A percentile compares a stretch with the other conserved stretches of the same genome.
Evolutionary conservation across 371 early-diverging fungal species (phyloP).

Genomic region (Rhizopus sp.): DNA sequence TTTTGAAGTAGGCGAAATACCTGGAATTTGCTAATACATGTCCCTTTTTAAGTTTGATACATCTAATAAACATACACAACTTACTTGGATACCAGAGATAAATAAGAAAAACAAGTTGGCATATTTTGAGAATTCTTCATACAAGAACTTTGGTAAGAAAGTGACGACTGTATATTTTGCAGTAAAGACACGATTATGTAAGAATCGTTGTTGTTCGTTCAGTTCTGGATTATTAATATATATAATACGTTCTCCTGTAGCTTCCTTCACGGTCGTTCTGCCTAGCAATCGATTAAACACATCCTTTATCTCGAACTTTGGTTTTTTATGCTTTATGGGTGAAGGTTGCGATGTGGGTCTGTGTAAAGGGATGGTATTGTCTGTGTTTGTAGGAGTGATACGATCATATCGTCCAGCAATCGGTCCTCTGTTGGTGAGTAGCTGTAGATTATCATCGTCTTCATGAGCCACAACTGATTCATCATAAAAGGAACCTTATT

Average conservation of each 20-base stretch:
- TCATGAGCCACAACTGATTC: slow-evolving; percentile 36
- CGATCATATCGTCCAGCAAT: slow-evolving; percentile 38
- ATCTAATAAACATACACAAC: slow-evolving; percentile 14
- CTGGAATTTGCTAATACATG: slow-evolving; percentile 75
- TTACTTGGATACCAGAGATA: slow-evolving; percentile 84
- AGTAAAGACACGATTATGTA: slow-evolving; percentile 85
- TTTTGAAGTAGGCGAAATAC: slow-evolving; percentile 82
- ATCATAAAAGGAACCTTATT: slow-evolving; percentile 45
- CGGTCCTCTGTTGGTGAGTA: slow-evolving; percentile 39
- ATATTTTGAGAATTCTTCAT: slow-evolving; percentile 93
- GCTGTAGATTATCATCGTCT: slow-evolving; percentile 51
- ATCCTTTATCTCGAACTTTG: slow-evolving; percentile 17
- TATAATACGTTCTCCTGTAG: slow-evolving; percentile 68
- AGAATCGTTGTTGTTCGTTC: slow-evolving; percentile 75
- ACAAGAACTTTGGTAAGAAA: slow-evolving; percentile 93
- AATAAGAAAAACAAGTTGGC: slow-evolving; percentile 96
- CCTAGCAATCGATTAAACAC: slow-evolving; percentile 24
- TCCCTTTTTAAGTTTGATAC: not conserved
- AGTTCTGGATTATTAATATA: slow-evolving; percentile 80
- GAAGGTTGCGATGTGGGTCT: slow-evolving; percentile 20
- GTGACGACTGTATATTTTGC: slow-evolving; percentile 88
- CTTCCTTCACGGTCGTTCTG: slow-evolving; percentile 31
- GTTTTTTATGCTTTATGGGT: not conserved
- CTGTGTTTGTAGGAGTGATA: not conserved
- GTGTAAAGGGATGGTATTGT: slow-evolving; percentile 15